Base-by-base conservation (phyloP, 2,329 filamentous ascomycete genomes). In the Sporothrix globosa region DNA sequence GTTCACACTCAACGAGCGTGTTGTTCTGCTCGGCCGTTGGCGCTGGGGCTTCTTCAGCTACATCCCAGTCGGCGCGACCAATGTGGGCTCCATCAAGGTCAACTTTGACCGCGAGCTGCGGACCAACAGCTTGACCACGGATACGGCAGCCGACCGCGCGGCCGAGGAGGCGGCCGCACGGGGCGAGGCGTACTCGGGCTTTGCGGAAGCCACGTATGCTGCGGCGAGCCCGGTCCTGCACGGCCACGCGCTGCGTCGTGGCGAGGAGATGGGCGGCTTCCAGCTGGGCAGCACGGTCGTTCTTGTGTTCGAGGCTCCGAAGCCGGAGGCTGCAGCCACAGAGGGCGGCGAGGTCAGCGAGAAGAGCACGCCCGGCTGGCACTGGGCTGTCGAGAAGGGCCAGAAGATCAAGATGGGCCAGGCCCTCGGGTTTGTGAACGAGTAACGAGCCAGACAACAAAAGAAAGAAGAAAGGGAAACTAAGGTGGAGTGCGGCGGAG, bases 201-300 rank as follows among this genome's bases (percentile, higher is more conserved):
- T 94, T 77, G 89, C 92, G 0, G 96, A 99, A 81, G 96, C 96
- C 9, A 94, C 91, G 2, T 99, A 99, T 77, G 87, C 87, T 60
- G 85, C 85, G 19, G 92, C 95, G 1, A 96, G 92, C 76, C 81
- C 85, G 3, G 87, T 97, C 2, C 84, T 99, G 0, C 88, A 88
- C 24, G 96, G 96, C 2, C 90, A 98, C 78, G 91, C 95, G 1
- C 82, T 99, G 69, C 88, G 90, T 73, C 86, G 92, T 58, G 96
- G 96, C 48, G 95, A 98, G 78, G 96, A 99, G 81, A 98, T 99
- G 93, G 96, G 96, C 69, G 96, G 96, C 0, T 99, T 99, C 82
- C 93, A 96, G 82, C 85, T 99, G 3, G 96, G 96, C 24, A 97
- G 93, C 79, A 97, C 95, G 0, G 90, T 99, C 74, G 96, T 99